phyloP scores from a whole-genome alignment of 2,329 filamentous ascomycete species.

The Acephala macrosclerotiorum region DNA sequence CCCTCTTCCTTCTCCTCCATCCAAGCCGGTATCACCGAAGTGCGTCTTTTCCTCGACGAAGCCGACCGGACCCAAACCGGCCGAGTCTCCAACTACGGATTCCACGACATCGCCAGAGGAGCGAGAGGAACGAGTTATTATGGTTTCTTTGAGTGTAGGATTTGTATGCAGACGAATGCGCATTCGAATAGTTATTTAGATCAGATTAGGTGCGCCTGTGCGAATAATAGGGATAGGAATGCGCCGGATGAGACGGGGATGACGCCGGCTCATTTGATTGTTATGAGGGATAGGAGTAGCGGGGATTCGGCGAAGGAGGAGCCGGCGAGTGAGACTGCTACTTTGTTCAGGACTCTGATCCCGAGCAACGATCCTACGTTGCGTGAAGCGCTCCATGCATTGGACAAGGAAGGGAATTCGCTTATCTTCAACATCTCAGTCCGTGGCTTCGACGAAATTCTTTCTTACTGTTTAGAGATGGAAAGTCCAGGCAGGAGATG shows the following conservation, averaged over 20 bases:
- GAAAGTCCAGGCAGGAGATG: slow-evolving; percentile 27
- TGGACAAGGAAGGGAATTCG: slow-evolving; percentile 34
- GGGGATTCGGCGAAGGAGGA: slow-evolving; percentile 25
- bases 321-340: slow-evolving; percentile 25
- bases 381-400: slow-evolving; percentile 32
- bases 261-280: slow-evolving; percentile 34
- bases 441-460: slow-evolving; percentile 32
- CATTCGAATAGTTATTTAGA: slow-evolving; percentile 35
- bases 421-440: slow-evolving; percentile 34
- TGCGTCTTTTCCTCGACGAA: slow-evolving; percentile 26
- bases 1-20: slow-evolving; percentile 28
- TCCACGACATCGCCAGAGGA: slow-evolving; percentile 37
- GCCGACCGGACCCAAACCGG: background rate
- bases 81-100: slow-evolving; percentile 29
- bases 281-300: slow-evolving; percentile 29
- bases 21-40: slow-evolving; percentile 32
- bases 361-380: slow-evolving; percentile 26
- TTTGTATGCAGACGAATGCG: slow-evolving; percentile 30
- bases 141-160: slow-evolving; percentile 29
- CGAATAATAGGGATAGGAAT: slow-evolving; percentile 32
- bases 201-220: slow-evolving; percentile 34
- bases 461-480: slow-evolving; percentile 32
- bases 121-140: slow-evolving; percentile 27
- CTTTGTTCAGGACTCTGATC: slow-evolving; percentile 32
- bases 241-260: slow-evolving; percentile 34